Conservation (phyloP, 176 grass and related monocot genomes). For the Juncus effusus region DNA sequence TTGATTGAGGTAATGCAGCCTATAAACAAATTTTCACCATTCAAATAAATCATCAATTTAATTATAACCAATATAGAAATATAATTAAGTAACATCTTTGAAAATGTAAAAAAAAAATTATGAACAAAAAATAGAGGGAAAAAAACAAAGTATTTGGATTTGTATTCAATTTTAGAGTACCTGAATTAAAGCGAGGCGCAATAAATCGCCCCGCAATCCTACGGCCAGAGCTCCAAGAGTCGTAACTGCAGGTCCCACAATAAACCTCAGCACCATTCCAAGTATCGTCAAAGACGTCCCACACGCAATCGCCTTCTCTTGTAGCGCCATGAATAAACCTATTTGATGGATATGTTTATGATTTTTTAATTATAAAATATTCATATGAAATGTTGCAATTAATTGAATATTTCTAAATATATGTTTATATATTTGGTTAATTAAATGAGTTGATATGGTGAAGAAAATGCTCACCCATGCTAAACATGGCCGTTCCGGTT, state of each 20-base stretch:
- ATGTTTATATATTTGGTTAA: not conserved
- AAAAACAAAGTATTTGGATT: not conserved
- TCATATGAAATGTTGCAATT: not conserved
- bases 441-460: not conserved
- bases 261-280: constrained; percentile 54
- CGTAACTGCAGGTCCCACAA: constrained; percentile 42
- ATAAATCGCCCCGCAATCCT: constrained; percentile 49
- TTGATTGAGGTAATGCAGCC: constrained; percentile 70
- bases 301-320: constrained; percentile 63
- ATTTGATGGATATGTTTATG: not conserved
- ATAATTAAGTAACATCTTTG: not conserved
- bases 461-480: constrained; percentile 41
- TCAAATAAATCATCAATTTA: not conserved
- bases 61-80: not conserved
- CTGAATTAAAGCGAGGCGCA: constrained; percentile 68
- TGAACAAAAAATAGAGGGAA: not conserved
- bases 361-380: not conserved
- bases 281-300: constrained; percentile 42
- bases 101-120: not conserved
- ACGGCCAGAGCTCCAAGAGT: constrained; percentile 41
- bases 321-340: constrained; percentile 71
- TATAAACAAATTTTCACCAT: constrained; percentile 23
- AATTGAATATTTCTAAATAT: not conserved
- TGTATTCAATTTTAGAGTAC: not conserved
- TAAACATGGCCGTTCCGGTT: constrained; percentile 77